Evolutionary conservation across 192 early-diverging fungal genomes (phyloP).

Genomic region (Chytriomyces hyalinus): DNA sequence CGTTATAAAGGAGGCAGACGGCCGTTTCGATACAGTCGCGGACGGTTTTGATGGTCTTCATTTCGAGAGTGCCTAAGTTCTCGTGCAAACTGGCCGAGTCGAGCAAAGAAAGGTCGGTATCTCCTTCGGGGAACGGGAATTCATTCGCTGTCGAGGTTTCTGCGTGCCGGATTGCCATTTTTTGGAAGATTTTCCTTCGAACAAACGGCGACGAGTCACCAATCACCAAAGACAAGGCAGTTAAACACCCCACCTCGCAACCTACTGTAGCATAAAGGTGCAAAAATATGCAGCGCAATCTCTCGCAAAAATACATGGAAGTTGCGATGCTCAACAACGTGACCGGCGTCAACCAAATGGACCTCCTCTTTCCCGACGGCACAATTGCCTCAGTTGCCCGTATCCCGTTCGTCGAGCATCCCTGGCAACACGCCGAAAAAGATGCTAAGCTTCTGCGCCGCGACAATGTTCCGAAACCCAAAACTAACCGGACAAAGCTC

Average conservation of each 20-base stretch:
- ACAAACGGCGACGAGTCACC: background rate
- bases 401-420: slow-evolving; percentile 1
- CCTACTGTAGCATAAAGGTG: background rate
- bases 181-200: background rate
- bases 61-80: slow-evolving; percentile 1
- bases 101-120: background rate
- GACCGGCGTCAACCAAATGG: background rate
- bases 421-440: slow-evolving; percentile 2
- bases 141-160: background rate
- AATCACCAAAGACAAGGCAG: background rate
- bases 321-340: background rate
- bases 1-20: slow-evolving; percentile 24
- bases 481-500: too few relatives aligned
- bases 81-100: background rate
- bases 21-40: slow-evolving; percentile 15
- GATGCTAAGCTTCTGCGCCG: too few relatives aligned
- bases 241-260: too few relatives aligned
- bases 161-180: background rate
- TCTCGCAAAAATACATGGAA: background rate
- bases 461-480: too few relatives aligned
- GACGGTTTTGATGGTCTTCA: slow-evolving; percentile 16
- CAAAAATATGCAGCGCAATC: background rate
- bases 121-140: background rate
- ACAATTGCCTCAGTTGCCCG: slow-evolving; percentile 1
- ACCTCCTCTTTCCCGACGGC: slow-evolving; percentile 16